Base-by-base conservation (phyloP, 345 rosid genomes). In the Sisymbrium altissimum region DNA sequence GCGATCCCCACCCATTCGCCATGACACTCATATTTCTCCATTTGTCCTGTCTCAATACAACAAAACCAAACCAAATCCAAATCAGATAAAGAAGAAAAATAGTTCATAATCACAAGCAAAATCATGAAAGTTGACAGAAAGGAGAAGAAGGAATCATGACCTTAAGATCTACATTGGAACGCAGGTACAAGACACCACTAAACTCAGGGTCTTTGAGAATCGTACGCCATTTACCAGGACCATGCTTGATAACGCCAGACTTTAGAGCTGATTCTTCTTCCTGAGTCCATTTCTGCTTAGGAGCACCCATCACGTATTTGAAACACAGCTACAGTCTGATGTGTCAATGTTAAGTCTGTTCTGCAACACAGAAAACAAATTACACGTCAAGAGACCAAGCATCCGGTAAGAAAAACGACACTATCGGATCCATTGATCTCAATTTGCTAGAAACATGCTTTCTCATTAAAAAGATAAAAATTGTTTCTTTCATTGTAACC, bases 21-120 rank as follows among this genome's bases (percentile, higher is more conserved):
- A 92, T 89, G 69, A 89, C 98, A 79, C 96, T 89, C 96, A 96
- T 89, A 77, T 96, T 92, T 81, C 99, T 88, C 99, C 99, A 96
- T 77, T 96, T 96, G 78, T 96, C 97, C 99, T 92, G 75, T 71
- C 71, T 53, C 55, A 70, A 40, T 5, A 36, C 68, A 78, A 63
- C 9, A 21, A 32, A 32, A 29, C 33, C 23, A 53, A 48, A 55
- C 35, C 58, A 39, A 55, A 38, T 18, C 39, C 3, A 23, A 71
- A 64, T 57, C 46, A 64, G 56, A 48, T 36, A 21, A 0, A 11
- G 1, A 11, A 23, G 49, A 38, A 9, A 19, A 7, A 10, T 3
- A 38, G 17, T 8, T 15, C 23, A 46, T 5, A 48, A 38, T 9
- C 56, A 73, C 74, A 68, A 9, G 55, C 17, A 56, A 44, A 45